Base-by-base conservation (phyloP, 169 alveolate species). In the Plasmodium chabaudi region DNA sequence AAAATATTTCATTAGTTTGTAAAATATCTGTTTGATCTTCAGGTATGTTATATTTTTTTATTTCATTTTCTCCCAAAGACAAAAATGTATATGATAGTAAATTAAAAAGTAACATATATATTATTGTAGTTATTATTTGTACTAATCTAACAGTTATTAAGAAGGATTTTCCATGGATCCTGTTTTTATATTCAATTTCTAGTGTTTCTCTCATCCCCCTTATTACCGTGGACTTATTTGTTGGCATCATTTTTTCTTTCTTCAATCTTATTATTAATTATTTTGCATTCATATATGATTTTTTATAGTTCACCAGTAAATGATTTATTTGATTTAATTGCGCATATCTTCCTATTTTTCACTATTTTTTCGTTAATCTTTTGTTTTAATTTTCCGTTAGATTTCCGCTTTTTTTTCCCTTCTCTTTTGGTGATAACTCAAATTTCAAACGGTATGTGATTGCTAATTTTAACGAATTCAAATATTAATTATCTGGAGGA, bases 1-100 rank as follows among this genome's bases (percentile, higher is more conserved):
- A 15, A 65, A 53, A 79, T 39, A 79, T 79, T 44, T 79, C n/a
- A 67, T 79, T 61, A 53, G 27, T 47, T 59, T 65, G 65, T 34
- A 79, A 56, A 56, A 77, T 63, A 9, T 77, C 15, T 47, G n/a
- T 39, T 13, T 34, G 55, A 34, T 21, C 44, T 6, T 60, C 73
- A 2, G 9, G 2, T 61, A 77, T 77, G 10, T 68, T 69, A 27
- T 77, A 61, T 0, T 17, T 19, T 17, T 2, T 47, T 21, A 23
- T 63, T 49, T 77, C 61, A 19, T 63, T 70, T 44, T 61, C 59
- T n/a, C 88, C 49, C 25, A 77, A 23, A 63, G 55, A 49, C 57
- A 77, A 25, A 42, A 39, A 21, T 19, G 49, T 42, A 13, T 9
- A 21, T 12, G 77, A 23, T 61, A 63, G n/a, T 19, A 77, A 12